Conservation (phyloP, 2,329 filamentous ascomycete genomes). For the Penicillium sp. region DNA sequence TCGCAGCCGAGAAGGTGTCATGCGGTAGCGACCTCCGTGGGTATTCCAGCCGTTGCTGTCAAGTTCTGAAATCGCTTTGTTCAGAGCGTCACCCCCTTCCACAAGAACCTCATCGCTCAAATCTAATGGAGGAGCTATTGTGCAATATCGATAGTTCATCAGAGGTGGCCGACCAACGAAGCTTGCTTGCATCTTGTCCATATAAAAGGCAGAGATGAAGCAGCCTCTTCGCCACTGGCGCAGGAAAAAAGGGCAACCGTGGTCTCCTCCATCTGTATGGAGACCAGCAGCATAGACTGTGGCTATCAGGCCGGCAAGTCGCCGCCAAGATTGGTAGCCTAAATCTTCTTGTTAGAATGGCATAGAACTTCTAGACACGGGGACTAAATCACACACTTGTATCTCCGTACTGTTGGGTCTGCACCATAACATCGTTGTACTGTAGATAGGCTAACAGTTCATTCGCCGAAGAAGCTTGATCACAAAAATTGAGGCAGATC, state of each 20-base stretch:
- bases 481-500: slow-evolving; percentile 37
- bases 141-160: slow-evolving; percentile 50
- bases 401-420: slow-evolving; percentile 41
- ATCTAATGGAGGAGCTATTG: slow-evolving; percentile 42
- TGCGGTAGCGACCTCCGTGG: slow-evolving; percentile 20
- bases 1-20: slow-evolving; percentile 30
- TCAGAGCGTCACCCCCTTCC: slow-evolving; percentile 29
- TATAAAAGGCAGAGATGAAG: slow-evolving; percentile 50
- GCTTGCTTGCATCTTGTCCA: slow-evolving; percentile 54
- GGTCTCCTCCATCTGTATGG: slow-evolving; percentile 46
- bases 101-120: slow-evolving; percentile 34
- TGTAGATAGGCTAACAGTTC: slow-evolving; percentile 41
- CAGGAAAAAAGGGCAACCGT: slow-evolving; percentile 44
- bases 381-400: slow-evolving; percentile 39
- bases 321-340: slow-evolving; percentile 55
- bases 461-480: slow-evolving; percentile 38
- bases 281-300: slow-evolving; percentile 55
- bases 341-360: not conserved
- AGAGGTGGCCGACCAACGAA: slow-evolving; percentile 57
- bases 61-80: slow-evolving; percentile 30
- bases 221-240: slow-evolving; percentile 44
- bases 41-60: slow-evolving; percentile 35
- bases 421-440: slow-evolving; percentile 37
- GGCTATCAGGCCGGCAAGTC: slow-evolving; percentile 51
- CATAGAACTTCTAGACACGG: slow-evolving; percentile 1